A percentile compares a stretch with the other conserved stretches of the same genome.
phyloP scores from a whole-genome alignment of 768 basidiomycete genomes.

The Vararia minispora region DNA sequence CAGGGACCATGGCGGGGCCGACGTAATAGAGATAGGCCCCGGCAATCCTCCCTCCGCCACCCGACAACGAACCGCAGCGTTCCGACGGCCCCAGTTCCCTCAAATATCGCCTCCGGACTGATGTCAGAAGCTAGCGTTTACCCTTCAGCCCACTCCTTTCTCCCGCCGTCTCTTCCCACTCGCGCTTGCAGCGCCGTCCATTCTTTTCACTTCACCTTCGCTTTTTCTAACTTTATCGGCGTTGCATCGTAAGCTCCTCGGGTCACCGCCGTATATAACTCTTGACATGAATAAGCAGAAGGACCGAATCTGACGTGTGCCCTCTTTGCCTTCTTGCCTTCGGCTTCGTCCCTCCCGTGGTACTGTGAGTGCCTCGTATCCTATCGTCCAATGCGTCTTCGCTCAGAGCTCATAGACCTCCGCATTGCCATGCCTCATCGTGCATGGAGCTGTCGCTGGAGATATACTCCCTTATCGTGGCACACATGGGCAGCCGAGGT shows the following conservation, averaged over 20 bases:
- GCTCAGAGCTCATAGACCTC: neutral
- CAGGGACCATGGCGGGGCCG: no score
- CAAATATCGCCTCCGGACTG: no score
- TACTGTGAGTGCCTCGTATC: constrained; percentile 1
- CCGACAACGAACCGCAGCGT: constrained; percentile 3
- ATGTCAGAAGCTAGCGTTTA: no score
- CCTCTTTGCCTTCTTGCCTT: neutral
- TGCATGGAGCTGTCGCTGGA: constrained; percentile 50
- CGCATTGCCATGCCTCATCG: constrained; percentile 4
- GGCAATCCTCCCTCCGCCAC: constrained; percentile 2
- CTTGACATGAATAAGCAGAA: neutral
- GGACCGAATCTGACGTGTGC: neutral
- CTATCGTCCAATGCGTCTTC: neutral
- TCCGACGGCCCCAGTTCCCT: neutral
- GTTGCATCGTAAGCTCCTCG: neutral
- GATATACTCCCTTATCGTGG: constrained; percentile 46
- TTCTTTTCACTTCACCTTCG: no score
- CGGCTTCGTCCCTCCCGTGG: neutral
- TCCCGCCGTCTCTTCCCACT: no score
- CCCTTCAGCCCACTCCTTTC: no score
- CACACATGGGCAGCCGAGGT: constrained; percentile 35
- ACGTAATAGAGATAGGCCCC: constrained; percentile 3
- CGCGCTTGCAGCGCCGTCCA: neutral
- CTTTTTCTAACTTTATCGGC: no score
- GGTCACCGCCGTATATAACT: neutral